Evolutionary conservation across 139 green algal genomes (phyloP), one percentile per base, ranked within the genome.

Genomic region (Picochlorum sp.): DNA sequence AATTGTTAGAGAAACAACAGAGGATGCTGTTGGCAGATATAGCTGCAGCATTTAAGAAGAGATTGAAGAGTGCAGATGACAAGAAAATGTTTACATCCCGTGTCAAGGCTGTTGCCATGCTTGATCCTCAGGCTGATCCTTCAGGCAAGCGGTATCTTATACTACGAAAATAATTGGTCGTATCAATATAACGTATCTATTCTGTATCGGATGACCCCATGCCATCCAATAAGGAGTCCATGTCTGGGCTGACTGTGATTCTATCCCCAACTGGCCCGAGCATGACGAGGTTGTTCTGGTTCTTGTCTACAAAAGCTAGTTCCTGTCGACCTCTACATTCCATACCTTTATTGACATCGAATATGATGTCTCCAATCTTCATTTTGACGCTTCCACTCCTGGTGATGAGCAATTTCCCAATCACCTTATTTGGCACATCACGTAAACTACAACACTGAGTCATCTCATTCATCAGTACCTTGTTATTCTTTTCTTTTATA

Each of bases 341-440:
- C 18, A 77, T 66, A n/a, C 85, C 85, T 4, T 65, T 20, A 6
- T 66, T 37, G 10, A 94, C 75, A 24, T 91, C 83, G 60, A 91
- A 69, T 20, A 89, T 64, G 45, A 88, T 78, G 5, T 84, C 83
- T 0, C 85, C 85, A 15, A 91, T 65, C 50, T 78, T 75, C 69
- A 89, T 41, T 77, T 90, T 89, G 30, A 91, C 80, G 62, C 69
- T 74, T 4, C 86, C 86, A 64, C 78, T 90, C 61, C 75, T 69
- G 65, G 66, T 67, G 54, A 81, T 44, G 26, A 66, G 51, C 67
- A 78, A 49, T 49, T 69, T 76, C 16, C 75, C 61, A 4, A 77
- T 45, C 13, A 20, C 32, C 18, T 9, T 54, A 13, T 54, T 21
- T 13, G 47, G n/a, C 15, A 54, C 11, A 54, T 54, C 64, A 65